Evolutionary conservation across 1,139 yeast genomes (phyloP), one percentile per base, ranked within the genome.

Genomic region (Candida sp.): DNA sequence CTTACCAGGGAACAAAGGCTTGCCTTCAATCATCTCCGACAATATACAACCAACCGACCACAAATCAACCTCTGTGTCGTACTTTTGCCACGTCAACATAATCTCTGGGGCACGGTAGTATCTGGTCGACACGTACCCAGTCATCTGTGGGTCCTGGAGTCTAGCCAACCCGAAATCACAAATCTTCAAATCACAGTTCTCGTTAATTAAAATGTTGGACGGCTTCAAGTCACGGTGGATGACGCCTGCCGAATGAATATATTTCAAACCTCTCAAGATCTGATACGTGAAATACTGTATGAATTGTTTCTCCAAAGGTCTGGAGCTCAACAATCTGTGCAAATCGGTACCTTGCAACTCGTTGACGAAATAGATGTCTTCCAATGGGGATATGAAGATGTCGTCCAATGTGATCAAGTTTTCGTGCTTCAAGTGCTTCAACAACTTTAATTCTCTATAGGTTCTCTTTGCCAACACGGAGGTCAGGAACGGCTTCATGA

Each of bases 21-120:
- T 93, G n/a, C 98, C 98, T 68, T 94, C 98, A 61, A 94, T 90
- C 97, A 96, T 94, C 70, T 94, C 99, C 9, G 98, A 96, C 65
- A 94, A 90, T 57, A 94, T 94, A 73, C 99, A 94, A 17, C 98
- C 99, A n/a, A 96, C 98, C 17, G 97, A 89, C 99, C 99, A 94
- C 63, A 94, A 89, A 69, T 94, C 99, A 40, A 96, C 99, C 72
- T 94, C 98, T n/a, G 92, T 88, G 67, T 94, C 98, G 73, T 94
- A 94, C 70, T 96, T 93, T 70, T 94, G 99, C 99, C 99, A 94
- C 27, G 98, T 93, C 60, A 94, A 81, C 99, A 94, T 94, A 70
- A 94, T 94, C 71, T 94, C 99, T 2, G 99, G 99, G 0, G 99
- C 99, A 59, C 99, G 82, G 70, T 94, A 94, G 78, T 94, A 96